These are phyloP conservation scores for Solanum bulbocastanum DNA, from an alignment of 257 asterid species.

Conservation along the genomic window DNA sequence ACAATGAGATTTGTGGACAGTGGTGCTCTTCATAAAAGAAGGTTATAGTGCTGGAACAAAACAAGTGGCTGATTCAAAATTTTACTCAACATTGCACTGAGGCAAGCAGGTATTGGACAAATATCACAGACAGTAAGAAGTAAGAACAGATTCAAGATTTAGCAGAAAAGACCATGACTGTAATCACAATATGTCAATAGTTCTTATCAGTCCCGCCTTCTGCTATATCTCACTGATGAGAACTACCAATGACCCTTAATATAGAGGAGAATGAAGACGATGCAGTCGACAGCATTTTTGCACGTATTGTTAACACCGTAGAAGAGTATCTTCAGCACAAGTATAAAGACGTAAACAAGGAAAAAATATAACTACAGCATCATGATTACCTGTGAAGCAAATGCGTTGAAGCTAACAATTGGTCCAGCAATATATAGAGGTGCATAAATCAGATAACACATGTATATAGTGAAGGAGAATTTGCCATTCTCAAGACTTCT, in stretches of 20 bases:
- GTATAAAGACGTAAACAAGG: neutral
- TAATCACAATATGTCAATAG: neutral
- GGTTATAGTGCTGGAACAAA: neutral
- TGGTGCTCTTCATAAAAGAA: neutral
- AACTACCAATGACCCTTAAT: neutral
- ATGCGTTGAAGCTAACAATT: constrained; percentile 89
- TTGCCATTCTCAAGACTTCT: constrained; percentile 49
- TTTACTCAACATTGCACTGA: neutral
- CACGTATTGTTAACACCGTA: neutral
- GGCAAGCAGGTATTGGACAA: neutral
- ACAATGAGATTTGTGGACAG: neutral
- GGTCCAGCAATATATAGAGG: constrained; percentile 99
- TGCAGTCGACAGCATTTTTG: neutral
- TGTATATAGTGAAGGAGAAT: constrained; percentile 62
- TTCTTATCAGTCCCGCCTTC: neutral
- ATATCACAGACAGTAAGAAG: neutral
- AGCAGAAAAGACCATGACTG: neutral
- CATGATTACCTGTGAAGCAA: constrained; percentile 78
- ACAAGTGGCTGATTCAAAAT: neutral
- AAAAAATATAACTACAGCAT: neutral
- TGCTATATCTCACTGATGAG: neutral
- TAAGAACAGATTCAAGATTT: neutral
- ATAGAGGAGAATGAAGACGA: neutral
- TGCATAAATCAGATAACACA: constrained; percentile 85
- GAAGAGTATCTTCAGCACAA: neutral